Conservation (phyloP, 345 rosid species). For the Lagerstroemia speciosa region DNA sequence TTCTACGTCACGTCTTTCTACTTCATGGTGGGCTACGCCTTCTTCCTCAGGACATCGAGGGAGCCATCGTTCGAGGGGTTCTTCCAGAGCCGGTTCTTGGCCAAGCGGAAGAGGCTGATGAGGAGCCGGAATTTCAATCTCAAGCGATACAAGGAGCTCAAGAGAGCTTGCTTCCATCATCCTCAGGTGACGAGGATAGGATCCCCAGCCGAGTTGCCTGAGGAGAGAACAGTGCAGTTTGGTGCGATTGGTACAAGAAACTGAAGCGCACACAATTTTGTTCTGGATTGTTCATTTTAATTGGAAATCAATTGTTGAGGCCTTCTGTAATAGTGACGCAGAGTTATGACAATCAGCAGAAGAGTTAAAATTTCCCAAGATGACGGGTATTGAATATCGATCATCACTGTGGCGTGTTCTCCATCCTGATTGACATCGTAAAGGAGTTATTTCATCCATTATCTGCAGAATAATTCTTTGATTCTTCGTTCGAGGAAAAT, state of each 20-base stretch:
- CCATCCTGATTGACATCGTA: too few relatives aligned
- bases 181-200: neutral
- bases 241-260: neutral
- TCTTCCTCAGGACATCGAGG: slow-evolving; percentile 72
- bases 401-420: too few relatives aligned
- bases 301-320: too few relatives aligned
- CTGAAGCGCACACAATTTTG: slow-evolving; percentile 10
- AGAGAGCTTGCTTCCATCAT: slow-evolving; percentile 15
- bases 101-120: slow-evolving; percentile 59
- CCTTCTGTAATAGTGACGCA: too few relatives aligned
- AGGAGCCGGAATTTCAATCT: slow-evolving; percentile 38
- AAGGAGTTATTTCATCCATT: too few relatives aligned
- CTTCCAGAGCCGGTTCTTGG: slow-evolving; percentile 54
- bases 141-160: slow-evolving; percentile 50
- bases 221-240: neutral
- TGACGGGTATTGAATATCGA: too few relatives aligned
- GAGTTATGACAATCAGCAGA: too few relatives aligned
- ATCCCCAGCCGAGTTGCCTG: neutral
- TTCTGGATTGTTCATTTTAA: too few relatives aligned
- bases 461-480: too few relatives aligned
- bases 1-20: slow-evolving; percentile 65
- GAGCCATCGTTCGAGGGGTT: slow-evolving; percentile 93
- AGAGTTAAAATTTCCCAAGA: too few relatives aligned
- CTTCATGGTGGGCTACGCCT: slow-evolving; percentile 63
- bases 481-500: too few relatives aligned